Conservation (phyloP, 768 basidiomycete species). For the Gloeopeniophorella convolvens region DNA sequence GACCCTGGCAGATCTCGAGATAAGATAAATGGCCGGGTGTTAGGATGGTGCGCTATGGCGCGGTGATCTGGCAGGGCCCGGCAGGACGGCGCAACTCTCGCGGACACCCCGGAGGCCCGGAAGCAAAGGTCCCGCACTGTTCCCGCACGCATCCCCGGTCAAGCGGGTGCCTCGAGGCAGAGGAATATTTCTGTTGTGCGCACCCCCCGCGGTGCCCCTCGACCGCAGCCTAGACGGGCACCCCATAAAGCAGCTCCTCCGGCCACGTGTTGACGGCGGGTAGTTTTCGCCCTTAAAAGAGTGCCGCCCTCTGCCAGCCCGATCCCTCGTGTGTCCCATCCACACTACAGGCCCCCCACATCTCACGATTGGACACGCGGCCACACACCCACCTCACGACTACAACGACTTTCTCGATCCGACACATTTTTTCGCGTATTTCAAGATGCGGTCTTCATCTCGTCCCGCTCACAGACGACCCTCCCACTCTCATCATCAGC, state of each 20-base stretch:
- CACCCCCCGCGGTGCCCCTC: too few species aligned
- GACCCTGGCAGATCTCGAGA: too few species aligned
- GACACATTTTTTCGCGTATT: slow-evolving; percentile 26
- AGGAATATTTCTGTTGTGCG: too few species aligned
- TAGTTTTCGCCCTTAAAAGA: slow-evolving; percentile 16
- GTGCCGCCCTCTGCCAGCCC: slow-evolving; percentile 12
- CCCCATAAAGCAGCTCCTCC: not conserved
- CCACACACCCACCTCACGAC: slow-evolving; percentile 22
- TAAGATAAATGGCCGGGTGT: too few species aligned
- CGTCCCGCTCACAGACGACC: slow-evolving; percentile 25
- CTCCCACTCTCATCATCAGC: slow-evolving; percentile 13
- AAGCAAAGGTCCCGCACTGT: too few species aligned
- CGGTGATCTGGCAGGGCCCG: too few species aligned
- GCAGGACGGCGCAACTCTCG: too few species aligned
- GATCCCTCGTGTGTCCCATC: slow-evolving; percentile 18
- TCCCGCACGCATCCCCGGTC: too few species aligned
- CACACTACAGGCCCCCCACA: slow-evolving; percentile 7
- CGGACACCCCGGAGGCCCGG: too few species aligned
- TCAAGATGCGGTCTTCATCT: slow-evolving; percentile 25
- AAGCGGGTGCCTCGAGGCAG: too few species aligned
- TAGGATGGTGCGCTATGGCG: too few species aligned
- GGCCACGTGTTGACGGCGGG: slow-evolving; percentile 4
- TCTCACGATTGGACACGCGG: slow-evolving; percentile 5
- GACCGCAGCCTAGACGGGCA: not conserved
- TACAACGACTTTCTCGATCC: slow-evolving; percentile 28